Base-by-base conservation (phyloP, 2,329 filamentous ascomycete genomes). In the Basipetospora sp. region DNA sequence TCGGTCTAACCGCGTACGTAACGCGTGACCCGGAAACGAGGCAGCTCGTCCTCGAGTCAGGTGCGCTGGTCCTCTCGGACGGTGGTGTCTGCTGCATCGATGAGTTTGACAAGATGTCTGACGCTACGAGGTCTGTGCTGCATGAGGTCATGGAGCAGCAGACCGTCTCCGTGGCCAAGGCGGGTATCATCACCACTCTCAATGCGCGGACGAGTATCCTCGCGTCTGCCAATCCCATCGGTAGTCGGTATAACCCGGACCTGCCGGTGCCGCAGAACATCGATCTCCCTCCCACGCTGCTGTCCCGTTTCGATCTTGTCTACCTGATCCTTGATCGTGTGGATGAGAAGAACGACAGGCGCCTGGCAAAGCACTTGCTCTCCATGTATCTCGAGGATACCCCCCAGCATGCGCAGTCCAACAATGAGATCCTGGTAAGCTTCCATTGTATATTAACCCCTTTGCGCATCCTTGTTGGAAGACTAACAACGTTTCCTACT, bases 211-310 rank as follows among this genome's bases (percentile, higher is more conserved):
- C 90, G 1, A 92, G 83, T 45, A 94, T 98, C 52, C 74, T 98
- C 20, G 90, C 90, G 13, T 96, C 88, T 9, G 90, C 90, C 57
- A 98, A 98, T 54, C 90, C 90, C 1, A 96, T 98, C 47, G 90
- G 90, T 50, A 94, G 85, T 62, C 87, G 92, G 54, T 98, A 98
- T 64, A 96, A 98, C 58, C 82, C 85, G 3, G 88, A 94, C 51
- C 64, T 98, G 17, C 87, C 90, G 0, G 90, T 98, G 11, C 90
- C 90, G 3, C 87, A 96, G 51, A 98, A 98, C 58, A 98, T 98
- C 49, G 90, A 98, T 52, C 74, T 98, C 8, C 90, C 90, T 1
- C 90, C 90, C 0, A 98, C 90, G 0, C 69, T 98, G 5, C 72
- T 98, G 37, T 94, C 87, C 4, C 80, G 90, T 67, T 98, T 98